These are phyloP conservation scores for Magnusiomyces fungicola DNA, from an alignment of 1,139 yeast genomes.

Conservation along the genomic window DNA sequence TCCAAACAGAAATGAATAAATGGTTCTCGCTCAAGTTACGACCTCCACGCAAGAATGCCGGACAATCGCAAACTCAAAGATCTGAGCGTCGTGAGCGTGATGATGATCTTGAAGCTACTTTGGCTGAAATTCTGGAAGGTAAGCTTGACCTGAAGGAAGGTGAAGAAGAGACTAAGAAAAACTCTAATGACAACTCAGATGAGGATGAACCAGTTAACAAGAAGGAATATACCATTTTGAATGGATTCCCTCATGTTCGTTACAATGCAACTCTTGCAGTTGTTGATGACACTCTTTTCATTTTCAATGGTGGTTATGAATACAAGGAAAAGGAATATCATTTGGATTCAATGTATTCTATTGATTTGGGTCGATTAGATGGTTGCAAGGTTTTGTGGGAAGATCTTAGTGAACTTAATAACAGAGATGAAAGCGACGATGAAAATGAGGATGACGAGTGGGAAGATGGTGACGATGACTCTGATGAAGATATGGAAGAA, in stretches of 20 bases:
- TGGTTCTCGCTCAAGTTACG: slow-evolving; percentile 76
- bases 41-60: slow-evolving; percentile 46
- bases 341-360: slow-evolving; percentile 76
- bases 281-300: slow-evolving; percentile 72
- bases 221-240: slow-evolving; percentile 50
- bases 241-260: slow-evolving; percentile 73
- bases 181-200: slow-evolving; percentile 23
- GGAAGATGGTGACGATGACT: slow-evolving; percentile 61
- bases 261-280: slow-evolving; percentile 85
- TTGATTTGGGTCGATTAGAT: slow-evolving; percentile 80
- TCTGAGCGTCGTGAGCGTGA: slow-evolving; percentile 47
- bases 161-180: slow-evolving; percentile 38
- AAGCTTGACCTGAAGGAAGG: slow-evolving; percentile 57
- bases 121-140: slow-evolving; percentile 63
- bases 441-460: slow-evolving; percentile 55
- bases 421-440: slow-evolving; percentile 47
- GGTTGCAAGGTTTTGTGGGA: slow-evolving; percentile 92
- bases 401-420: slow-evolving; percentile 56
- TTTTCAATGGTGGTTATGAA: slow-evolving; percentile 93
- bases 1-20: slow-evolving; percentile 78
- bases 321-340: slow-evolving; percentile 76
- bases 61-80: slow-evolving; percentile 36
- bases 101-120: slow-evolving; percentile 74
- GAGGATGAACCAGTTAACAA: slow-evolving; percentile 35
- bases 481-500: slow-evolving; percentile 51